Evolutionary conservation across 768 basidiomycete genomes (phyloP).

Genomic region (Lentinus tigrinus): DNA sequence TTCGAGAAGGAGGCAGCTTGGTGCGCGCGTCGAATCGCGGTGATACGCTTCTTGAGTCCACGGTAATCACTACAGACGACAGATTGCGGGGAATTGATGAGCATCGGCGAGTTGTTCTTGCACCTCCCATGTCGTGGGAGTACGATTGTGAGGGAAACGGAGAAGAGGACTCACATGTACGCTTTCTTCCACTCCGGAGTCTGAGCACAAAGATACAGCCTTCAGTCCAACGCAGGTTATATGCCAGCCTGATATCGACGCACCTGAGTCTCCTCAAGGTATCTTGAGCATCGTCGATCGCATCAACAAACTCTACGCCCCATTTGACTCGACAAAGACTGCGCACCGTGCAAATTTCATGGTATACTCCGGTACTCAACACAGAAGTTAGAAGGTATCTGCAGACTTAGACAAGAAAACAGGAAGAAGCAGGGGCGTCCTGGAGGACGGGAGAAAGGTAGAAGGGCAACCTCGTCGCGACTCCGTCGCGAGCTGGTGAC

Average conservation of each 20-base stretch:
- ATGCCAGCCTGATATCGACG: too few relatives aligned
- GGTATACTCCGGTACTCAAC: neutral
- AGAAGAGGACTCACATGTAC: conserved; percentile 46
- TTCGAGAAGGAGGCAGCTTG: conserved; percentile 2
- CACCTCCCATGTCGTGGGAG: too few relatives aligned
- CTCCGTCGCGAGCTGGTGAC: too few relatives aligned
- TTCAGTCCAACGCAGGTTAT: too few relatives aligned
- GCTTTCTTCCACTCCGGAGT: conserved; percentile 74
- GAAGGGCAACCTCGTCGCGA: too few relatives aligned
- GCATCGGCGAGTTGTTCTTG: neutral
- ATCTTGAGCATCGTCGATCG: neutral
- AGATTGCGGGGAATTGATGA: too few relatives aligned
- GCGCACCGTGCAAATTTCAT: conserved; percentile 66
- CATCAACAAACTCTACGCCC: neutral
- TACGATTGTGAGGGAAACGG: neutral
- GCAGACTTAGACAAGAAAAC: too few relatives aligned
- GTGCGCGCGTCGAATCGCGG: conserved; percentile 41
- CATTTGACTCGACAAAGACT: neutral
- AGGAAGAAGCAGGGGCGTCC: too few relatives aligned
- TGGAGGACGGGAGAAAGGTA: too few relatives aligned
- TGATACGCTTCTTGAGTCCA: conserved; percentile 66
- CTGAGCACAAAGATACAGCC: conserved; percentile 33
- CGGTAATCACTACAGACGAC: conserved; percentile 58
- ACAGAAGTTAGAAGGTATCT: too few relatives aligned
- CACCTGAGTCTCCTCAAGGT: too few relatives aligned